Evolutionary conservation across 352 stramenopile genomes (phyloP).

Genomic region (Aphanomyces astaci): DNA sequence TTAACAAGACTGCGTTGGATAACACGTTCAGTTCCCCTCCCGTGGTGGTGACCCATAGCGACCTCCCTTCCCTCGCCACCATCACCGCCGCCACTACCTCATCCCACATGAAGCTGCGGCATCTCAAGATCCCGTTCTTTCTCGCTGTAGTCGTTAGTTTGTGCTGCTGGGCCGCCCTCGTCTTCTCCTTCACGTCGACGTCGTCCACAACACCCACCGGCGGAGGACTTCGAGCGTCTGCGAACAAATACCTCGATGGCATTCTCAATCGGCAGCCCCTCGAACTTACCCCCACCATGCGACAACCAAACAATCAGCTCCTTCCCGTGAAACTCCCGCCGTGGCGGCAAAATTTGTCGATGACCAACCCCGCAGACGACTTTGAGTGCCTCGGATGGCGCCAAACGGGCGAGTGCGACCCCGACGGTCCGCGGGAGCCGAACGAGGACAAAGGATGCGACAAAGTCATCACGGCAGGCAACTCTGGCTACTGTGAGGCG

Average conservation of each 20-base stretch:
- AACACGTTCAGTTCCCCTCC: not conserved
- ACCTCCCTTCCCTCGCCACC: too few species aligned
- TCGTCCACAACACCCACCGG: not conserved
- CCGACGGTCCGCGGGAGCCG: conserved; percentile 12
- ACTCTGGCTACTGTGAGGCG: conserved; percentile 21
- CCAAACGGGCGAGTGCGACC: conserved; percentile 17
- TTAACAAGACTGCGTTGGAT: not conserved
- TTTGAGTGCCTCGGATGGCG: conserved; percentile 21
- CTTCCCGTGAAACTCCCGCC: not conserved
- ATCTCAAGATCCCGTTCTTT: conserved; percentile 22
- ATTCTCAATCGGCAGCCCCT: not conserved
- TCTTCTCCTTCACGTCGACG: conserved; percentile 18
- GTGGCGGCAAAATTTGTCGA: conserved; percentile 1
- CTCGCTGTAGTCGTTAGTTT: conserved; percentile 17
- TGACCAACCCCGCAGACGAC: conserved; percentile 7
- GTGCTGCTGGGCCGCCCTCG: conserved; percentile 14
- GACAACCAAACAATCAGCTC: conserved; percentile 14
- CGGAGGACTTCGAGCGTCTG: not conserved
- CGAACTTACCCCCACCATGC: conserved; percentile 12
- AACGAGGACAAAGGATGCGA: conserved; percentile 23
- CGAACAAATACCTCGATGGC: not conserved
- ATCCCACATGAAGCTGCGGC: conserved; percentile 20
- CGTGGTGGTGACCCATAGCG: too few species aligned
- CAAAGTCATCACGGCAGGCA: conserved; percentile 17
- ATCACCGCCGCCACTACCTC: too few species aligned